Conservation (phyloP, 164 flowering plant genomes). For the Houttuynia cordata region DNA sequence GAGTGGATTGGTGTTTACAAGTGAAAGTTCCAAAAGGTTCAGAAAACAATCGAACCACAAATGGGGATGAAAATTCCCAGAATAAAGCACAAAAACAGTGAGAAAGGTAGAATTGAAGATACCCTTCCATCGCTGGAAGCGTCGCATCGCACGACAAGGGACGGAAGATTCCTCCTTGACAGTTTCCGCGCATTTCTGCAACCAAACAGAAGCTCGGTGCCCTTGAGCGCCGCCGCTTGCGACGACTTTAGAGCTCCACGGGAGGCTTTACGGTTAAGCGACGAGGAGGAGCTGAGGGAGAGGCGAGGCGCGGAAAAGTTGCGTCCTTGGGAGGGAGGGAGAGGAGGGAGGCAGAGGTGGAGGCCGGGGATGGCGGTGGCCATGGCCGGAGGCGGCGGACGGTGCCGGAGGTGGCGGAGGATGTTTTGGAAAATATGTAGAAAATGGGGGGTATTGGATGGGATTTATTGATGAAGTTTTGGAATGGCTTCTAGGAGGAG, state of each 20-base stretch:
- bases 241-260: constrained; percentile 15
- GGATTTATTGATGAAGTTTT: too few species aligned
- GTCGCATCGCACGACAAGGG: constrained; percentile 49
- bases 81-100: neutral
- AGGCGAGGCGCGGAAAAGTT: constrained; percentile 11
- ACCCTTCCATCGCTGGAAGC: constrained; percentile 56
- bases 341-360: neutral
- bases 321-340: too few species aligned
- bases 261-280: constrained; percentile 9
- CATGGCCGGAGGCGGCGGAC: neutral
- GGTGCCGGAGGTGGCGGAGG: too few species aligned
- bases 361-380: constrained; percentile 3
- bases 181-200: constrained; percentile 14
- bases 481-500: too few species aligned
- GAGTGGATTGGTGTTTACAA: neutral
- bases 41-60: neutral
- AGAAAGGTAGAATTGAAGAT: neutral
- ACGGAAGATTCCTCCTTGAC: constrained; percentile 7
- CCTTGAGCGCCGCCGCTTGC: constrained; percentile 14
- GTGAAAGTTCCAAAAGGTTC: neutral
- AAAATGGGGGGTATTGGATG: too few species aligned
- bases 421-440: too few species aligned
- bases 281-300: constrained; percentile 18
- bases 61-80: neutral
- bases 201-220: constrained; percentile 10